Evolutionary conservation across 352 stramenopile species (phyloP).

Genomic region (Peronospora farinosa): DNA sequence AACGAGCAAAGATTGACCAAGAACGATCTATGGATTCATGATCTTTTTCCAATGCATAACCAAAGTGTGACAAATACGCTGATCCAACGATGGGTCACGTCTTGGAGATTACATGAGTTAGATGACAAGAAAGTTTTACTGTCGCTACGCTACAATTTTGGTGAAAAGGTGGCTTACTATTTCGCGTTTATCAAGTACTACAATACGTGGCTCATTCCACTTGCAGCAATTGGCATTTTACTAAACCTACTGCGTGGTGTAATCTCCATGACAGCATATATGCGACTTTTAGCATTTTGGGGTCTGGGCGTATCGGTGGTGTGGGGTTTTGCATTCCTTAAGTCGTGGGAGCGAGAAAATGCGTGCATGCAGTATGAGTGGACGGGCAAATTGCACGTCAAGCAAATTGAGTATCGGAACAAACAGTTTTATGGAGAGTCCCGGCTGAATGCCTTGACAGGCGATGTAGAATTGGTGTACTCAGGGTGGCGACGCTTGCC

Average conservation of each 20-base stretch:
- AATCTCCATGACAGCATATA: constrained; percentile 61
- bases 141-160: constrained; percentile 72
- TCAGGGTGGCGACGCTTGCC: constrained; percentile 58
- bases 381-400: constrained; percentile 74
- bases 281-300: constrained; percentile 79
- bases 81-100: constrained; percentile 61
- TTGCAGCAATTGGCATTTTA: constrained; percentile 61
- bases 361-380: constrained; percentile 74
- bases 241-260: constrained; percentile 47
- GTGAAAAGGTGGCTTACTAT: constrained; percentile 85
- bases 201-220: constrained; percentile 65
- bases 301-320: constrained; percentile 70
- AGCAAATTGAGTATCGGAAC: constrained; percentile 84
- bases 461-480: constrained; percentile 62
- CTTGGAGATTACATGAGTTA: constrained; percentile 46
- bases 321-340: constrained; percentile 79
- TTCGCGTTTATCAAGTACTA: constrained; percentile 85
- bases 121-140: constrained; percentile 60
- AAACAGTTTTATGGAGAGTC: constrained; percentile 64
- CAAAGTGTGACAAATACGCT: constrained; percentile 57
- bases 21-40: constrained; percentile 62
- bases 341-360: constrained; percentile 78
- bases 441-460: constrained; percentile 67
- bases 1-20: constrained; percentile 56
- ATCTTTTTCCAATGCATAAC: constrained; percentile 83